These are phyloP conservation scores for Zalaria obscura DNA, from an alignment of 2,329 filamentous ascomycete species.

Conservation along the genomic window DNA sequence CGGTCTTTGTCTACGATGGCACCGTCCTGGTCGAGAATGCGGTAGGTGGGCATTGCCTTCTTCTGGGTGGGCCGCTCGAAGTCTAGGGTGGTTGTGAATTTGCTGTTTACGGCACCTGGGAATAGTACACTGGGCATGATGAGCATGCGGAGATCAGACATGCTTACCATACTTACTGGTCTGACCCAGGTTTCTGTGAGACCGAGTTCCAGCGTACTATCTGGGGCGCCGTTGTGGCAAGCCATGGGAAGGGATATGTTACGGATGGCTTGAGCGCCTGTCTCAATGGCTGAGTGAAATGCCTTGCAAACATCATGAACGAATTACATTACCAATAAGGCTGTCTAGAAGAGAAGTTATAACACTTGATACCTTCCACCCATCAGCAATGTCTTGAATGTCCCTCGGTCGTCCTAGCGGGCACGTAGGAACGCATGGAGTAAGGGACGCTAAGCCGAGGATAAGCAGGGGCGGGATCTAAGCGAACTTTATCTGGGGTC, in stretches of 20 bases:
- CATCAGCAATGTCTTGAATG: too few relatives aligned
- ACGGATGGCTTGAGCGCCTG: too few relatives aligned
- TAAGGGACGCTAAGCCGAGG: neutral
- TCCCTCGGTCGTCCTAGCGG: too few relatives aligned
- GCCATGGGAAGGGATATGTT: too few relatives aligned
- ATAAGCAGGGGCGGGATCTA: neutral
- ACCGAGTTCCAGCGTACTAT: constrained; percentile 35
- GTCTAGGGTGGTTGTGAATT: constrained; percentile 67
- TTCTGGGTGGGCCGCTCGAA: constrained; percentile 63
- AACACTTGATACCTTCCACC: too few relatives aligned
- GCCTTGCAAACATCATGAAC: too few relatives aligned
- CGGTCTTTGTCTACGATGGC: constrained; percentile 62
- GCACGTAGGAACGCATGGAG: too few relatives aligned
- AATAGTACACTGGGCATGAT: constrained; percentile 45
- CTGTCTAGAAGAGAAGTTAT: too few relatives aligned
- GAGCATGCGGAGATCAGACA: neutral
- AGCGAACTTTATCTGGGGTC: neutral
- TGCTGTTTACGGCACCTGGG: constrained; percentile 87
- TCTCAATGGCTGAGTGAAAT: too few relatives aligned
- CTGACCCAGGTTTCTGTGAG: constrained; percentile 44
- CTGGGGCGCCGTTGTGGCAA: too few relatives aligned
- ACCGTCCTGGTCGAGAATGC: constrained; percentile 81
- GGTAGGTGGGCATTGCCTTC: constrained; percentile 75
- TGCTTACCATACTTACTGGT: constrained; percentile 32
- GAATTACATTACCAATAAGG: too few relatives aligned